A percentile compares a stretch with the other conserved stretches of the same genome.
Conservation (phyloP, 805 yeast genomes). For the Sugiyamaella marilandica region DNA sequence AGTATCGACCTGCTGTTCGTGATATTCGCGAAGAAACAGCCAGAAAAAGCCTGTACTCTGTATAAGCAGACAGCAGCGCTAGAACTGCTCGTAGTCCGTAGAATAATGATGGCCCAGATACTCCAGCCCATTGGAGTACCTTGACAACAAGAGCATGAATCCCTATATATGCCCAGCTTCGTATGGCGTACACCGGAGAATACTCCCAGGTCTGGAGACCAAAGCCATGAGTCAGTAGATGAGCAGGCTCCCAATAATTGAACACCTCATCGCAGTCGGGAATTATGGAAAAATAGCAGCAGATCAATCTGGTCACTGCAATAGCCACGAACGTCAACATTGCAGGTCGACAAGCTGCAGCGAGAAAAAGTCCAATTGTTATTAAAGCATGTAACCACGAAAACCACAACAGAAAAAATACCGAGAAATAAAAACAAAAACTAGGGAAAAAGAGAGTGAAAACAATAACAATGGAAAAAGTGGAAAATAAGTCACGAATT, state of each 20-base stretch:
- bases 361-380: too few species aligned
- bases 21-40: constrained; percentile 39
- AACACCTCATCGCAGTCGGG: constrained; percentile 90
- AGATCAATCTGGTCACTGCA: constrained; percentile 29
- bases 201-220: constrained; percentile 98
- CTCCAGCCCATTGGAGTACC: constrained; percentile 18
- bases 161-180: constrained; percentile 76
- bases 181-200: constrained; percentile 79
- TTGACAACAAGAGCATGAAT: constrained; percentile 36
- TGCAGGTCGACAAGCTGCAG: not conserved
- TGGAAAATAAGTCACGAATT: too few species aligned
- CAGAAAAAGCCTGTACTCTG: constrained; percentile 51
- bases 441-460: too few species aligned
- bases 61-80: constrained; percentile 38
- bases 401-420: too few species aligned
- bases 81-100: constrained; percentile 48
- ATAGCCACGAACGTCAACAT: constrained; percentile 17
- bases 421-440: too few species aligned
- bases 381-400: too few species aligned
- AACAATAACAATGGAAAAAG: too few species aligned
- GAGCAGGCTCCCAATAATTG: constrained; percentile 94
- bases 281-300: constrained; percentile 58
- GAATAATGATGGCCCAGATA: constrained; percentile 35
- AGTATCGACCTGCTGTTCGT: constrained; percentile 49
- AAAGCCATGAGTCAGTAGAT: constrained; percentile 67